Evolutionary conservation across 1,139 yeast species (phyloP), one percentile per base, ranked within the genome.

Genomic region (Taphrina wiesneri): DNA sequence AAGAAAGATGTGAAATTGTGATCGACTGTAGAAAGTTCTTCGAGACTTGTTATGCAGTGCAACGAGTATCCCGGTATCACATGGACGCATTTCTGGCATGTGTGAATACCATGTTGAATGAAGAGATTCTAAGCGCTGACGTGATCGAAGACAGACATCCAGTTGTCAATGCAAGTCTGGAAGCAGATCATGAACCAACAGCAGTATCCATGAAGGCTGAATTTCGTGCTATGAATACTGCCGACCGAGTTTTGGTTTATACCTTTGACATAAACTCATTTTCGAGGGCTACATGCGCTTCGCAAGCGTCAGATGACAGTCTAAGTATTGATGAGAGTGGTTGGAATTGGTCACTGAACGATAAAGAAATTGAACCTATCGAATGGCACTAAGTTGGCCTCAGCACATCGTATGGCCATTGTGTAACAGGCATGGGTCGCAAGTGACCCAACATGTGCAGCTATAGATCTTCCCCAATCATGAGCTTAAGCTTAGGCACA

Each of bases 1-100:
- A 30, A 11, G 34, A 13, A 17, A 7, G 13, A 2, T 19, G 21
- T 5, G 28, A 26, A 3, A 36, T 54, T 23, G 45, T 17, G 59
- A 25, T 54, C 7, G 32, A 36, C 9, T 39, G 32, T 15, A 23
- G 11, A n/a, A 19, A 19, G 13, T 26, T 54, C 26, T 54, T 28
- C 19, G 59, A 54, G 19, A 54, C 21, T 9, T 54, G 59, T 43
- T 39, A 39, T 25, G 59, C 36, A 2, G 3, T 54, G 36, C 30
- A 25, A 25, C 30, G 59, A 1, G 21, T 39, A 7, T 4, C 49
- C 6, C 46, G 59, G n/a, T 36, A 30, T 21, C 25, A 54, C 23
- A 17, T 32, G 15, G 56, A n/a, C 1, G 21, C 17, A 7, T 52
- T 52, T 32, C 43, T 34, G 19, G 36, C 36, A 11, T 17, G 34